A percentile compares a stretch with the other conserved stretches of the same genome.
These are phyloP conservation scores for Kodamaea fungicola DNA, from an alignment of 1,139 yeast genomes.

Conservation along the genomic window DNA sequence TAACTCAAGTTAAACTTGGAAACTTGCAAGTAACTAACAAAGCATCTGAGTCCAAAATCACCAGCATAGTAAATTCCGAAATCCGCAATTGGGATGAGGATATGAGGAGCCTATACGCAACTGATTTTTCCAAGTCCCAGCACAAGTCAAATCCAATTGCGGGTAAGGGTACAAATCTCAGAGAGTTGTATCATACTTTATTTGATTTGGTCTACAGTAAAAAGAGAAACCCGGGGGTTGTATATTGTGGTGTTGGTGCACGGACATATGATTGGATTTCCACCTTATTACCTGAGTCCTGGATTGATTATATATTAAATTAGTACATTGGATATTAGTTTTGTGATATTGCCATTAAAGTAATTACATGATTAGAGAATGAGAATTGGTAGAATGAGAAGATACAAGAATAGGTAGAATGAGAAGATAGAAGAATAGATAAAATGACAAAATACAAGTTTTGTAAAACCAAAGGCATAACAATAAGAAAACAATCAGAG, in stretches of 20 bases:
- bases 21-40: constrained; percentile 39
- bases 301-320: constrained; percentile 24
- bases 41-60: constrained; percentile 24
- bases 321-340: too few relatives aligned
- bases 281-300: constrained; percentile 30
- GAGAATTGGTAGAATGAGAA: too few relatives aligned
- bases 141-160: constrained; percentile 31
- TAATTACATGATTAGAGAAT: too few relatives aligned
- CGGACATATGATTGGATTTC: constrained; percentile 38
- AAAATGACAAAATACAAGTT: too few relatives aligned
- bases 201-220: constrained; percentile 49
- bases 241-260: constrained; percentile 52
- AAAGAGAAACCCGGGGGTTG: constrained; percentile 27
- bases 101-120: constrained; percentile 35
- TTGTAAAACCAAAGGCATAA: too few relatives aligned
- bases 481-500: too few relatives aligned
- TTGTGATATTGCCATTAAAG: too few relatives aligned
- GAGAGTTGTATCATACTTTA: constrained; percentile 49
- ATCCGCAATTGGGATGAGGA: constrained; percentile 41
- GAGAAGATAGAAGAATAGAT: too few relatives aligned
- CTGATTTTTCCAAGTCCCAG: constrained; percentile 33
- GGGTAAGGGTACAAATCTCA: constrained; percentile 37
- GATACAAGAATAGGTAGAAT: too few relatives aligned
- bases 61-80: constrained; percentile 35
- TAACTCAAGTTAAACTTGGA: constrained; percentile 47